Base-by-base conservation (phyloP, 352 stramenopile genomes). In the Phytopythium litorale region DNA sequence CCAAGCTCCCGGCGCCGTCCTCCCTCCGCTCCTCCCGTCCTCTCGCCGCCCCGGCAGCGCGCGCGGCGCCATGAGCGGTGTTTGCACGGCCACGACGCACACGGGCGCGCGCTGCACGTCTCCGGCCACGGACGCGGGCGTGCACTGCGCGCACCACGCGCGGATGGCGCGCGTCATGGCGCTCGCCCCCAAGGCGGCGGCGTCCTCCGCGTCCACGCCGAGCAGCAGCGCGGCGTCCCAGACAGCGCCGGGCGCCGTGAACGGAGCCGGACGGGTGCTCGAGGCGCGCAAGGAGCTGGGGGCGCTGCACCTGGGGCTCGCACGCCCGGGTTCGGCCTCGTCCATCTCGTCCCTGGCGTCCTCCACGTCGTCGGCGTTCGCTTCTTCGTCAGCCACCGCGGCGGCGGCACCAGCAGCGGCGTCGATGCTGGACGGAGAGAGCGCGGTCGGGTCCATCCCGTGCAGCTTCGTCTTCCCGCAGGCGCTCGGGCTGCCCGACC, bases 151-250 rank as follows among this genome's bases (percentile, higher is more conserved):
- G 42, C 87, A 95, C 62, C 87, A 95, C 66, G 76, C 79, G 58
- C 82, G 87, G 12, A 89, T 95, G 71, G 78, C 83, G 42, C 82
- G 87, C 28, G 69, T 93, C 50, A 87, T 95, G 80, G 83, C 84
- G 38, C 67, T 95, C 16, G 87, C 81, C 7, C 83, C 86, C 37
- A 92, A 91, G 65, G 37, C 70, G 65, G 37, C 70, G 0, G n/a
- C 75, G n/a, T 33, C 68, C 16, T 15, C 51, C 32, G 42, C 55
- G 32, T 28, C 58, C 59, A 52, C 25, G 43, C 5, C 16, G 7
- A 64, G 46, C 51, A 40, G 40, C 55, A 28, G 8, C 38, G 16
- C 38, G 15, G 35, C 33, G 2, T n/a, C 42, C 49, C 15, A 23
- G 16, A 12, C 25, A 7, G 45, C n/a, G 8, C 23, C 21, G 7